Base-by-base conservation (phyloP, 2,329 filamentous ascomycete genomes). In the Colletotrichum plurivorum region DNA sequence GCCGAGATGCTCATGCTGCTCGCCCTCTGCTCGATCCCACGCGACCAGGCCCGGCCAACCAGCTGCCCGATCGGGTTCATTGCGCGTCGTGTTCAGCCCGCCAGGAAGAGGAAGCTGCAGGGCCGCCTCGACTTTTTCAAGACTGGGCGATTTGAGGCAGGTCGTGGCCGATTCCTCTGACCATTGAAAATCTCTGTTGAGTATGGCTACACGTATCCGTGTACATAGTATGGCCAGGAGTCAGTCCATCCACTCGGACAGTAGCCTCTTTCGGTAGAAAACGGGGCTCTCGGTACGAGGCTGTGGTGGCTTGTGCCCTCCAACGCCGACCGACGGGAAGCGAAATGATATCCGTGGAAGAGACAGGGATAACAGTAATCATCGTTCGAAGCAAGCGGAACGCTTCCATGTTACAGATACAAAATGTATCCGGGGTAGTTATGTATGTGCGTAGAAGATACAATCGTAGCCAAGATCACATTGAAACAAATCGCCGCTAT, bases 61-160 rank as follows among this genome's bases (percentile, higher is more conserved):
- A 70, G 64, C 58, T 70, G 67, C 67, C 64, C 57, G 63, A 68
- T 63, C 41, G 63, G 67, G 64, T 67, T 63, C 67, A 70, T 70
- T 57, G 43, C 51, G 39, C 57, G 41, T 46, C 25, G 31, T 36
- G 31, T 36, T 2, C 31, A 53, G 55, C 43, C 62, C 63, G 43
- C 48, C 48, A 36, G 48, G 22, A 45, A 46, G 41, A 58, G 20
- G 48, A 27, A n/a, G 13, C 9, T 51, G 16, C 36, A 36, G n/a
- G 18, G 53, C 16, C 6, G 6, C 54, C 39, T 46, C 43, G 20
- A 53, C 61, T 64, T 25, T 25, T 25, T 22, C 20, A 48, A 51
- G 57, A 36, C 63, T 62, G 55, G 39, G 56, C 43, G 31, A 22
- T 67, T 41, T 52, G 46, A 43, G 62, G 63, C 55, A 62, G 67